Evolutionary conservation across 805 yeast genomes (phyloP).

Genomic region (Spencermartinsiella europaea): DNA sequence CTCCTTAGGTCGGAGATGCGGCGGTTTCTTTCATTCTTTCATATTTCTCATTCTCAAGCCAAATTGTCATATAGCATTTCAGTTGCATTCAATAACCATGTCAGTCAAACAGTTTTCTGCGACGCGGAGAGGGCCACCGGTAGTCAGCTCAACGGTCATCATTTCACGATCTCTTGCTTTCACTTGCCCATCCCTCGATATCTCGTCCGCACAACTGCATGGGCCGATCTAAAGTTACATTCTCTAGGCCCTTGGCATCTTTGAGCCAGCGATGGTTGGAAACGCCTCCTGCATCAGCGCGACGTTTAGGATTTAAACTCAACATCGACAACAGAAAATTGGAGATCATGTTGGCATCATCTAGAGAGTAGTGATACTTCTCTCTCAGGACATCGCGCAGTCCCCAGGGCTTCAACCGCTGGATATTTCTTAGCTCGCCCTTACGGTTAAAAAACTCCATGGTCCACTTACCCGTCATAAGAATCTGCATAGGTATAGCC

Average conservation of each 20-base stretch:
- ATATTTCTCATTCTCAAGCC: no score
- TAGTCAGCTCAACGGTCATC: no score
- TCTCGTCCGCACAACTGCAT: conserved; percentile 80
- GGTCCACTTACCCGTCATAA: conserved; percentile 57
- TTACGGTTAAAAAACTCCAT: conserved; percentile 56
- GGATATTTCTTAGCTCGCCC: conserved; percentile 72
- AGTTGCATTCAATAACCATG: no score
- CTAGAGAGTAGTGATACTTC: conserved; percentile 68
- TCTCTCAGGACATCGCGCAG: conserved; percentile 74
- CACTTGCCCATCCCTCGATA: conserved; percentile 85
- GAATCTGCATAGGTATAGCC: conserved; percentile 52
- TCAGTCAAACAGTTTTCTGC: no score
- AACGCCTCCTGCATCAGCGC: conserved; percentile 97
- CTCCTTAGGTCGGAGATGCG: no score
- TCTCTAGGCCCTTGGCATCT: conserved; percentile 73
- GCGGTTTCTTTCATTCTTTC: no score
- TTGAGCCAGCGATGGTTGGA: conserved; percentile 77
- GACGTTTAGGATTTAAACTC: conserved; percentile 61
- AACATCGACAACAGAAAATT: conserved; percentile 84
- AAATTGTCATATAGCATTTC: no score
- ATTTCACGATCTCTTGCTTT: conserved; percentile 41
- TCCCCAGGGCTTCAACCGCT: conserved; percentile 85
- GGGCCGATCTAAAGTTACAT: conserved; percentile 64
- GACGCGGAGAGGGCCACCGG: no score
- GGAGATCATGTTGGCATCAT: conserved; percentile 66